Percentiles rank a stretch among this genome's conserved stretches.
Conservation (phyloP, 208 protist species). For the Lotmaria passim region DNA sequence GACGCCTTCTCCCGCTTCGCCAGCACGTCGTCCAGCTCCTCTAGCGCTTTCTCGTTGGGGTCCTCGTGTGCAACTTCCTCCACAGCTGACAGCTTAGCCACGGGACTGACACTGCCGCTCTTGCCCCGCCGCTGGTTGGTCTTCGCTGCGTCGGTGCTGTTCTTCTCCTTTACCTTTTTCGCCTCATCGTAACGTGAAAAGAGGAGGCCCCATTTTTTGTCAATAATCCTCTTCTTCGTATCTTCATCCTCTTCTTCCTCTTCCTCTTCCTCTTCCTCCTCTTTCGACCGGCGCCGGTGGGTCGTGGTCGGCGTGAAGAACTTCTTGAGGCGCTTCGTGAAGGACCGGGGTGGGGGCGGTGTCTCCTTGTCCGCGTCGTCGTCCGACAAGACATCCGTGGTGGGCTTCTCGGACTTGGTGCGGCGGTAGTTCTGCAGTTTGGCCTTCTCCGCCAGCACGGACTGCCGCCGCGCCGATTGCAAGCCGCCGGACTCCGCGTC, state of each 20-base stretch:
- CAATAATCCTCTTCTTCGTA: neutral
- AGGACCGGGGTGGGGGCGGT: neutral
- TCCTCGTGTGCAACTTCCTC: neutral
- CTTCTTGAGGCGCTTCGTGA: conserved; percentile 6
- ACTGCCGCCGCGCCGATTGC: neutral
- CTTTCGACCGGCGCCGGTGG: conserved; percentile 8
- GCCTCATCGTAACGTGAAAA: too few relatives aligned
- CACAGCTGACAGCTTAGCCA: conserved; percentile 2
- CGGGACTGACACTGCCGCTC: neutral
- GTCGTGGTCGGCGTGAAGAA: conserved; percentile 2
- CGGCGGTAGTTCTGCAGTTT: neutral
- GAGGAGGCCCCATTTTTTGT: too few relatives aligned
- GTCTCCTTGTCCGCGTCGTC: neutral
- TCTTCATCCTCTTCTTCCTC: too few relatives aligned
- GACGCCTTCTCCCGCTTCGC: neutral
- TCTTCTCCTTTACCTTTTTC: neutral
- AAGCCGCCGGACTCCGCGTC: neutral
- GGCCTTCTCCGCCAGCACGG: conserved; percentile 3
- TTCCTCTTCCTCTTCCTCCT: neutral
- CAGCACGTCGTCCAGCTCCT: conserved; percentile 1
- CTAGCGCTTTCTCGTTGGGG: conserved; percentile 1
- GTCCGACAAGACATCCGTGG: neutral
- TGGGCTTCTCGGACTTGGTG: neutral
- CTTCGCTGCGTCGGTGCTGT: neutral
- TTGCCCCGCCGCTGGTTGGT: neutral